Evolutionary conservation across 164 flowering plant species (phyloP).

Genomic region (Piper longum): DNA sequence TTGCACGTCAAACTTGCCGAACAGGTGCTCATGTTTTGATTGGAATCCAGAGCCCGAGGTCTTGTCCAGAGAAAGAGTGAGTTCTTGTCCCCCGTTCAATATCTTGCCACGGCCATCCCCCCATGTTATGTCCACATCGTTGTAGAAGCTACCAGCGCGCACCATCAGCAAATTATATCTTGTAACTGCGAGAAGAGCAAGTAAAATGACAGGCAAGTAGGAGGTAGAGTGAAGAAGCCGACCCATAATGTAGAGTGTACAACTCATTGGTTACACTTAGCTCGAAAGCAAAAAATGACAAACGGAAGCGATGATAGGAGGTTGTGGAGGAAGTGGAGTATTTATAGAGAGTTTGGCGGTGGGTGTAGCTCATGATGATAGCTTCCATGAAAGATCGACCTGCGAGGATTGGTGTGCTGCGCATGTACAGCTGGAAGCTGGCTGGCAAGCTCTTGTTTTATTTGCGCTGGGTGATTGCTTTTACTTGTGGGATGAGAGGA

Average conservation of each 20-base stretch:
- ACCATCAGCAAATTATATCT: background rate
- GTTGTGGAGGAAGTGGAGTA: background rate
- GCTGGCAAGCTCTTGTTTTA: background rate
- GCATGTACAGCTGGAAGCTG: background rate
- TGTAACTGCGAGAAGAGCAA: background rate
- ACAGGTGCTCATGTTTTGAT: slow-evolving; percentile 5
- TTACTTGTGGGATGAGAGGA: too few relatives aligned
- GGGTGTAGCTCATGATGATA: background rate
- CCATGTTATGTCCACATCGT: slow-evolving; percentile 6
- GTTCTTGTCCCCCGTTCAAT: background rate
- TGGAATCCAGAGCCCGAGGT: slow-evolving; percentile 6
- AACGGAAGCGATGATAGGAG: background rate
- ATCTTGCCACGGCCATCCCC: slow-evolving; percentile 3
- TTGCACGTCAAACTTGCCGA: slow-evolving; percentile 7
- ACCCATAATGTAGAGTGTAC: background rate
- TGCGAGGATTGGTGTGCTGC: background rate
- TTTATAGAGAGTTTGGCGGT: background rate
- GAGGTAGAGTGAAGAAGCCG: background rate
- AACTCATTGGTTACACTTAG: background rate
- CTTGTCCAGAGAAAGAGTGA: slow-evolving; percentile 4
- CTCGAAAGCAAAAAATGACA: background rate
- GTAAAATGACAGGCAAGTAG: background rate
- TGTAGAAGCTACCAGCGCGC: slow-evolving; percentile 9
- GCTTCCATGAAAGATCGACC: background rate
- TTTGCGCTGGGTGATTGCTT: background rate